phyloP scores from a whole-genome alignment of 768 basidiomycete species.

The Pisolithus orientalis region DNA sequence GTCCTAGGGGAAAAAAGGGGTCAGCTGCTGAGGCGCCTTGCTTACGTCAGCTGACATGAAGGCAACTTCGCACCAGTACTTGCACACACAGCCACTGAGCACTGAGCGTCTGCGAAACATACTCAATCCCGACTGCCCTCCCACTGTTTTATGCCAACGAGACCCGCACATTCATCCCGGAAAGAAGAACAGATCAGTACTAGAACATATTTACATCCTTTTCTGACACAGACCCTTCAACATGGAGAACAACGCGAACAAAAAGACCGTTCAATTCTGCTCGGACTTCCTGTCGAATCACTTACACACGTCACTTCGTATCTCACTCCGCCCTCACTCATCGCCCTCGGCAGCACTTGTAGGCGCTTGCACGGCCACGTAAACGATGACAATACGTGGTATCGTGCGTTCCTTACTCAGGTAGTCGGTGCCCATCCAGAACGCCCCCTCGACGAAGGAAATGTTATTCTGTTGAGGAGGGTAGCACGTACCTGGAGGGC shows the following conservation, averaged over 20 bases:
- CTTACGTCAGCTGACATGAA: no score
- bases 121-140: not conserved
- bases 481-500: conserved; percentile 59
- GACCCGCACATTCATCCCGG: conserved; percentile 35
- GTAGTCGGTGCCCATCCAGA: conserved; percentile 66
- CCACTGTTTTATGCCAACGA: conserved; percentile 63
- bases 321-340: conserved; percentile 58
- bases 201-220: conserved; percentile 19
- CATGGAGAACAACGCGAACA: conserved; percentile 42
- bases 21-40: no score
- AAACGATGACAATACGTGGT: conserved; percentile 77
- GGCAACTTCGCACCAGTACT: no score
- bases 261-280: conserved; percentile 9
- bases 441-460: conserved; percentile 40
- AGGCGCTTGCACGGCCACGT: conserved; percentile 54
- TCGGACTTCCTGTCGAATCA: conserved; percentile 57
- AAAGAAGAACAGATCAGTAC: conserved; percentile 32
- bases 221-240: conserved; percentile 24
- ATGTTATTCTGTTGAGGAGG: conserved; percentile 48
- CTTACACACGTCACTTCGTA: conserved; percentile 73
- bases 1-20: no score
- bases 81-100: no score
- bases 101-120: conserved; percentile 19
- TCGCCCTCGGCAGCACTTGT: conserved; percentile 50
- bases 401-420: conserved; percentile 63